Evolutionary conservation across 2,329 filamentous ascomycete genomes (phyloP), one percentile per base, ranked within the genome.

Genomic region (Drechslerella stenobrocha): DNA sequence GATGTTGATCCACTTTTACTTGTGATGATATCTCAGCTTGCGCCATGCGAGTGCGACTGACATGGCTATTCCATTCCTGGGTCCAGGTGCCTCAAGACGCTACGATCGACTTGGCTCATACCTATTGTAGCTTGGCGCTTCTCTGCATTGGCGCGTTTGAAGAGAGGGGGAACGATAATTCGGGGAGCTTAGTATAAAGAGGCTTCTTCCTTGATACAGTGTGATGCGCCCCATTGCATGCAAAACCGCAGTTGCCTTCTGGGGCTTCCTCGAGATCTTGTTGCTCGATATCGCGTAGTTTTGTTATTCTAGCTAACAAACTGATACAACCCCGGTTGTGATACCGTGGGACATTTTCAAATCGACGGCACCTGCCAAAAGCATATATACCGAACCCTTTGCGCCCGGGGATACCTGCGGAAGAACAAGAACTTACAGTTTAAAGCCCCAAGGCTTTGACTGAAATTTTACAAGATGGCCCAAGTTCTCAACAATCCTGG

Each of bases 111-210:
- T 8, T 45, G 2, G 30, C 30, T 44, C 22, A 60, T 58, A 56
- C 63, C 63, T 56, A 52, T 60, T 67, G 23, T n/a, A 56, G 63
- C n/a, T 22, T 55, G 63, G 63, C 35, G 63, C 63, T 35, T 22
- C 40, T 55, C 50, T 52, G 40, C 34, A 60, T 47, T 56, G 34
- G 55, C 47, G 46, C 18, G 15, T 24, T 37, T 28, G 45, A 59
- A 56, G 34, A 53, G 55, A 59, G 61, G 55, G n/a, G 60, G 63
- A 60, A 51, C 22, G 34, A 59, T 28, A 28, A 40, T n/a, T 22
- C 44, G 23, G 28, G 52, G 53, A 52, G 30, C 15, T 56, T 60
- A 32, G 52, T 67, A 67, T 59, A 67, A 67, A 60, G 63, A 55
- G 45, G 26, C 9, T 20, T n/a, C 52, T 50, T 60, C 55, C 55